These are phyloP conservation scores for Zelonia costaricensis DNA, from an alignment of 208 protist species.

Conservation along the genomic window DNA sequence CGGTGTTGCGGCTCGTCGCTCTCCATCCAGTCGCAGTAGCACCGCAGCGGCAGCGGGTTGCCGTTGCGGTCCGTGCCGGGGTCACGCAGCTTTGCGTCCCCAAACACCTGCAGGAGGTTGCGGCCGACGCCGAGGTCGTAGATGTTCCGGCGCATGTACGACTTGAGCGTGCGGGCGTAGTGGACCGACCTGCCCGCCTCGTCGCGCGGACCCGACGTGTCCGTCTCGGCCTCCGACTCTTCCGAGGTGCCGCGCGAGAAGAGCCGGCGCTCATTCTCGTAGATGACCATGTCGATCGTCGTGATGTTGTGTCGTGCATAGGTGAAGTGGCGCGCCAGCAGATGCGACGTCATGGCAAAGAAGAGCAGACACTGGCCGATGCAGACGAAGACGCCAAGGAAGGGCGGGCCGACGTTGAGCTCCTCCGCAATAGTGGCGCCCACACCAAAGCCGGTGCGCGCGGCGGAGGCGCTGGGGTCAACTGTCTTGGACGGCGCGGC, in stretches of 20 bases:
- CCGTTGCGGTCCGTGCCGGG: conserved; percentile 1
- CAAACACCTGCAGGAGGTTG: conserved; percentile 86
- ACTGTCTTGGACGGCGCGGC: not conserved
- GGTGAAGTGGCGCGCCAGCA: conserved; percentile 66
- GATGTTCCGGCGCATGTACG: conserved; percentile 48
- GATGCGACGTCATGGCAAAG: conserved; percentile 66
- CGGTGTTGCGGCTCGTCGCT: conserved; percentile 44
- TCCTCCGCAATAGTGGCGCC: conserved; percentile 36
- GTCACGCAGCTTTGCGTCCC: conserved; percentile 49
- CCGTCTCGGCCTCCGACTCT: conserved; percentile 21
- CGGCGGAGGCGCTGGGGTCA: not conserved
- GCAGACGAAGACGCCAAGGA: conserved; percentile 81
- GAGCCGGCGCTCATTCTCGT: conserved; percentile 37
- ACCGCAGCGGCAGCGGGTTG: conserved; percentile 6
- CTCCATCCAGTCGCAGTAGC: conserved; percentile 62
- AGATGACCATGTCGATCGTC: conserved; percentile 86
- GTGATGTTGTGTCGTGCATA: conserved; percentile 85
- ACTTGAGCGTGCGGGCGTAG: conserved; percentile 11
- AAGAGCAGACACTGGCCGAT: conserved; percentile 63
- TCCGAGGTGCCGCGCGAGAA: conserved; percentile 11
- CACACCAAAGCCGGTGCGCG: conserved; percentile 29
- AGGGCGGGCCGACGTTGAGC: conserved; percentile 66
- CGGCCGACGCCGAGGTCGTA: conserved; percentile 82
- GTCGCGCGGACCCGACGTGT: not conserved
- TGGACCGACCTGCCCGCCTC: not conserved